Evolutionary conservation across 306 rosid species (phyloP).

Genomic region (Carpinus fangiana): DNA sequence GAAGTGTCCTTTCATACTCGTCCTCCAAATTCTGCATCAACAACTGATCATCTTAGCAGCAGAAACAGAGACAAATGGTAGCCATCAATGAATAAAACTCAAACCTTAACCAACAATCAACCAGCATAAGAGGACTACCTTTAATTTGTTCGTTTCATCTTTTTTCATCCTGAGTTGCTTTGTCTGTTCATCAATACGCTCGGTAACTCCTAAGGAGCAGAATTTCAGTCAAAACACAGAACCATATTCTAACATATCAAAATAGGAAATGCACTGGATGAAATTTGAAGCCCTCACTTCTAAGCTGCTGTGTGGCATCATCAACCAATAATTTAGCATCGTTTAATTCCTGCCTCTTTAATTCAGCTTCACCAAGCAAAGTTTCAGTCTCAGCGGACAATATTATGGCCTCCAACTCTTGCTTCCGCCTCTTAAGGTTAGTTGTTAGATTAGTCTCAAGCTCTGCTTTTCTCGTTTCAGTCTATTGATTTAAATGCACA

Average conservation of each 20-base stretch:
- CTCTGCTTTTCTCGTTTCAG: slow-evolving; percentile 90
- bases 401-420: slow-evolving; percentile 82
- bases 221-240: slow-evolving; percentile 33
- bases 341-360: slow-evolving; percentile 65
- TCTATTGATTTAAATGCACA: slow-evolving; percentile 46
- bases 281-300: slow-evolving; percentile 55
- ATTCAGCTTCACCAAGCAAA: slow-evolving; percentile 59
- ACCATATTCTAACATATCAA: slow-evolving; percentile 20
- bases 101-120: slow-evolving; percentile 27
- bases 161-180: slow-evolving; percentile 60
- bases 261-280: slow-evolving; percentile 26
- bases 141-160: slow-evolving; percentile 77
- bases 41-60: slow-evolving; percentile 29
- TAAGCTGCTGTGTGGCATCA: slow-evolving; percentile 69
- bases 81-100: background rate
- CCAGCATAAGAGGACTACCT: slow-evolving; percentile 51
- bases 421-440: slow-evolving; percentile 90
- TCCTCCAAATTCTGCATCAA: slow-evolving; percentile 78
- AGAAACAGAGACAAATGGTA: slow-evolving; percentile 22
- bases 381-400: slow-evolving; percentile 66
- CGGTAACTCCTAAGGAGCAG: slow-evolving; percentile 66
- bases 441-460: slow-evolving; percentile 95
- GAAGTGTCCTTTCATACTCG: slow-evolving; percentile 75
- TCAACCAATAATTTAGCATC: slow-evolving; percentile 76
- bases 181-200: slow-evolving; percentile 52